These are phyloP conservation scores for Ceratocystis variospora DNA, from an alignment of 2,329 filamentous ascomycete species.

Conservation along the genomic window DNA sequence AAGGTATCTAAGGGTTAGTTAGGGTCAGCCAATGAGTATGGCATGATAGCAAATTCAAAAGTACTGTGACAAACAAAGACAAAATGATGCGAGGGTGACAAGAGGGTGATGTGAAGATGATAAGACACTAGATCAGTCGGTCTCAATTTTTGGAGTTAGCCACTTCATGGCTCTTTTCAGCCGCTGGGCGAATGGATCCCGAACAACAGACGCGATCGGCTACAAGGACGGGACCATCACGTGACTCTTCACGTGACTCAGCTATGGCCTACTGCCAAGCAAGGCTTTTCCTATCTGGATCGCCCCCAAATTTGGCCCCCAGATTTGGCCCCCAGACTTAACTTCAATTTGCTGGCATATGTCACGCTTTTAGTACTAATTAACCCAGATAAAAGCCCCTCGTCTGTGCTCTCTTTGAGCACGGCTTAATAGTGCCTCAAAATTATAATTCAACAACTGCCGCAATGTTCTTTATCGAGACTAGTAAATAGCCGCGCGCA, in stretches of 20 bases:
- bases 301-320: background rate
- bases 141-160: background rate
- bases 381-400: too few species aligned
- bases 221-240: background rate
- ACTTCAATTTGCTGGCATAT: background rate
- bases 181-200: too few species aligned
- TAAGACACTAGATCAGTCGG: background rate
- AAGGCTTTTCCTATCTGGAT: background rate
- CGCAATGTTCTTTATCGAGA: too few species aligned
- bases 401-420: too few species aligned
- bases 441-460: too few species aligned
- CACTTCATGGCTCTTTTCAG: too few species aligned
- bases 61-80: too few species aligned
- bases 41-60: too few species aligned
- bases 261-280: background rate
- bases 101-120: too few species aligned
- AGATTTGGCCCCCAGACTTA: background rate
- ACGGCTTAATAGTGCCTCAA: too few species aligned
- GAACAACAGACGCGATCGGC: background rate
- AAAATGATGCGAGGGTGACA: too few species aligned
- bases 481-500: too few species aligned
- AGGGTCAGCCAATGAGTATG: background rate
- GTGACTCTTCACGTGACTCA: background rate
- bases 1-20: background rate
- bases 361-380: background rate